phyloP scores from a whole-genome alignment of 495 filamentous ascomycete genomes.

The Pyronema domesticum region DNA sequence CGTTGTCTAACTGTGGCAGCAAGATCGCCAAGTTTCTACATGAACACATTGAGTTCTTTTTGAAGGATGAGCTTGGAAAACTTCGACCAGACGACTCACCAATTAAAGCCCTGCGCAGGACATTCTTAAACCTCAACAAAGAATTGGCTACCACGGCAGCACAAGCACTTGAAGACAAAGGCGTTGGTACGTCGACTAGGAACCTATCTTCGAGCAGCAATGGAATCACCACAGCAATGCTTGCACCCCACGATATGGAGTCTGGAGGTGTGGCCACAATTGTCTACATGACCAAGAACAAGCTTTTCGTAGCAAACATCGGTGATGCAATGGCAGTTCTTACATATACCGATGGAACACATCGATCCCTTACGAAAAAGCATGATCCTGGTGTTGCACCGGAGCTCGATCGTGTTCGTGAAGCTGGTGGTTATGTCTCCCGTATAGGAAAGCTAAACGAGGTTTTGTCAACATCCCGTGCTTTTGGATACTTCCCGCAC shows the following conservation, averaged over 20 bases:
- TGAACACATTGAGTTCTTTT: slow-evolving; percentile 75
- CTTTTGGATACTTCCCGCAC: slow-evolving; percentile 83
- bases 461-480: slow-evolving; percentile 70
- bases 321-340: slow-evolving; percentile 90
- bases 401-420: slow-evolving; percentile 77
- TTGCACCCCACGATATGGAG: slow-evolving; percentile 71
- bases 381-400: slow-evolving; percentile 74
- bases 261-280: slow-evolving; percentile 87
- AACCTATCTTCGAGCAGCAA: slow-evolving; percentile 48
- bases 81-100: slow-evolving; percentile 52
- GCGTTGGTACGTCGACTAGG: slow-evolving; percentile 28
- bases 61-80: slow-evolving; percentile 63
- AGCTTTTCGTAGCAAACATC: slow-evolving; percentile 86
- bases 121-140: slow-evolving; percentile 83
- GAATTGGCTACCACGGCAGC: slow-evolving; percentile 78
- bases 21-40: slow-evolving; percentile 92
- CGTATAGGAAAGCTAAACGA: slow-evolving; percentile 89
- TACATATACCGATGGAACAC: slow-evolving; percentile 65
- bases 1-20: slow-evolving; percentile 66
- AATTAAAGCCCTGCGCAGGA: slow-evolving; percentile 62
- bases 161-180: slow-evolving; percentile 58
- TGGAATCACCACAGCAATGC: slow-evolving; percentile 40
- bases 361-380: slow-evolving; percentile 66
- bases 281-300: slow-evolving; percentile 69
- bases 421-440: slow-evolving; percentile 89